Conservation (phyloP, 2,329 filamentous ascomycete species). For the Fusarium tuaranense region DNA sequence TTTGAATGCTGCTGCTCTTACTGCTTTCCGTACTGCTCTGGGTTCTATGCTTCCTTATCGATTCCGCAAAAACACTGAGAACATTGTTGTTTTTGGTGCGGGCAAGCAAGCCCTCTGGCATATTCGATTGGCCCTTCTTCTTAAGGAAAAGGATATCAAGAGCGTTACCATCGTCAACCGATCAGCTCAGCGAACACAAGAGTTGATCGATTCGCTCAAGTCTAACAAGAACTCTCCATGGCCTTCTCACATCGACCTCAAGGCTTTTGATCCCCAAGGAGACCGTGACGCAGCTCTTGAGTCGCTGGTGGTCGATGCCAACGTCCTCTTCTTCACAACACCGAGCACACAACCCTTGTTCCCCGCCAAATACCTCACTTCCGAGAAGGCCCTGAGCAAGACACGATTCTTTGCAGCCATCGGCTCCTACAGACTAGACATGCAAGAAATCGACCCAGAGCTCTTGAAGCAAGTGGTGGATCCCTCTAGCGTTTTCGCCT, state of each 20-base stretch:
- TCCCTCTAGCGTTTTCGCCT: constrained; percentile 10
- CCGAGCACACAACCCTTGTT: constrained; percentile 47
- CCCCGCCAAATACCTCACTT: constrained; percentile 36
- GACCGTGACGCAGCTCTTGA: constrained; percentile 32
- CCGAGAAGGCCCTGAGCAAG: constrained; percentile 37
- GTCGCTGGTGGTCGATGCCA: constrained; percentile 31
- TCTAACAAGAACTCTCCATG: constrained; percentile 13
- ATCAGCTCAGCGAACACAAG: constrained; percentile 36
- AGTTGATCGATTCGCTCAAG: constrained; percentile 36
- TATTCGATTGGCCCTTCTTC: constrained; percentile 71
- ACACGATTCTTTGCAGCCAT: constrained; percentile 46
- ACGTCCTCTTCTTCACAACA: constrained; percentile 49
- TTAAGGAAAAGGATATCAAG: constrained; percentile 50
- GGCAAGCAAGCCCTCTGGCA: constrained; percentile 82
- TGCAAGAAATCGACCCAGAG: constrained; percentile 49
- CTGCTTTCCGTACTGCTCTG: constrained; percentile 76
- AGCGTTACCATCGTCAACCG: constrained; percentile 51
- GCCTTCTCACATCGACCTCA: constrained; percentile 31
- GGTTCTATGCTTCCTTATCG: constrained; percentile 70
- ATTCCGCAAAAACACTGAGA: constrained; percentile 46
- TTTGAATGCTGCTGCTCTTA: constrained; percentile 76
- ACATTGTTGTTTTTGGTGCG: constrained; percentile 75
- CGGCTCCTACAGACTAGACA: constrained; percentile 48
- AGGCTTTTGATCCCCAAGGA: constrained; percentile 16
- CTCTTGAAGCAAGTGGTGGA: constrained; percentile 40